Percentiles rank a stretch among this genome's conserved stretches.
phyloP scores from a whole-genome alignment of 164 flowering plant genomes.

The Aristolochia californica region DNA sequence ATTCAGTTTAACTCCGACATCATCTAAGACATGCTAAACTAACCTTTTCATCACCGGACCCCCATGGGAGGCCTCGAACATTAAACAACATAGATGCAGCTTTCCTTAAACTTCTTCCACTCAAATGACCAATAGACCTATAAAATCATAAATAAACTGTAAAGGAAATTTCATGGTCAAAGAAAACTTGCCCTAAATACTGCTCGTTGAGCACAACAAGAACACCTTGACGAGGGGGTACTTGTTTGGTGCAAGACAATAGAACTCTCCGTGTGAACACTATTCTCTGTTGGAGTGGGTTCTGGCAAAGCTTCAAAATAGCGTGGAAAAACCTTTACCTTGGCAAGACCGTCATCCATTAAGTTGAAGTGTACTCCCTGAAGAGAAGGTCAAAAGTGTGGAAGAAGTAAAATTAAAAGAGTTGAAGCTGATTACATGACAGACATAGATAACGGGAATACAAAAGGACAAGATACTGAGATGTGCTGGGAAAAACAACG shows the following conservation, averaged over 20 bases:
- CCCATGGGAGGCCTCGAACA: constrained; percentile 51
- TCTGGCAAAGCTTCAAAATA: constrained; percentile 47
- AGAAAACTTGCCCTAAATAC: background rate
- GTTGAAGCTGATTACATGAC: too few species aligned
- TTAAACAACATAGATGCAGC: constrained; percentile 63
- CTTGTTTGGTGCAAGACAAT: constrained; percentile 19
- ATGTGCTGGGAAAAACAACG: background rate
- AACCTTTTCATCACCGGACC: constrained; percentile 70
- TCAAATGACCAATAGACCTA: constrained; percentile 30
- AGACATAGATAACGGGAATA: background rate
- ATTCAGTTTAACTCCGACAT: background rate
- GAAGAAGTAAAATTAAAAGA: too few species aligned
- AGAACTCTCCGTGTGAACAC: constrained; percentile 15
- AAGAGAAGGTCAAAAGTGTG: too few species aligned
- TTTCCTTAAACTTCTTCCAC: constrained; percentile 34
- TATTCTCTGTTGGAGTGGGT: constrained; percentile 15
- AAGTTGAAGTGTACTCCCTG: constrained; percentile 16
- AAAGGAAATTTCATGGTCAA: too few species aligned
- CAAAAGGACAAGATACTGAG: background rate
- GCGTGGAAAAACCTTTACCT: constrained; percentile 44
- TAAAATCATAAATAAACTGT: constrained; percentile 3
- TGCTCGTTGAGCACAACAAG: background rate
- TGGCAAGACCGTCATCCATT: constrained; percentile 66
- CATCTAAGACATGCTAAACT: too few species aligned
- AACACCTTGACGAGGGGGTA: constrained; percentile 32